Percentiles rank a stretch among this genome's conserved stretches.
These are phyloP conservation scores for Juncus effusus DNA, from an alignment of 176 grass and related monocot species.

Conservation along the genomic window DNA sequence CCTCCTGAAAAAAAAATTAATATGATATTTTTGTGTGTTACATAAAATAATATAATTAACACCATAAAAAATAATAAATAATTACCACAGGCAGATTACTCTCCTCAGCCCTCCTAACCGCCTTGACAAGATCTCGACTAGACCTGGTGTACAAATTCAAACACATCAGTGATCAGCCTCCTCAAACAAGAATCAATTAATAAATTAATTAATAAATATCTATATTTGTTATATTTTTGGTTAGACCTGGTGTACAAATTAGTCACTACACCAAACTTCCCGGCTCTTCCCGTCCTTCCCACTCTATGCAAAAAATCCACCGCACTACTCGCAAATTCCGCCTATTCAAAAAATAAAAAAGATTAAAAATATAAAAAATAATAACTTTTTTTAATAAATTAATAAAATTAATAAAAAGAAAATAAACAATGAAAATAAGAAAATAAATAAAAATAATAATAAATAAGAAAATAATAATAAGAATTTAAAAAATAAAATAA, in stretches of 20 bases:
- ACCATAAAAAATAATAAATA: not conserved
- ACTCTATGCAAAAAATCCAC: constrained; percentile 98
- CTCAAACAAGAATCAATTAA: too few relatives aligned
- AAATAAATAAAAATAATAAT: not conserved
- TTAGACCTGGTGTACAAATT: constrained; percentile 74
- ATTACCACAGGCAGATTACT: constrained; percentile 72
- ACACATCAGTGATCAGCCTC: too few relatives aligned
- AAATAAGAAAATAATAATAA: constrained; percentile 4
- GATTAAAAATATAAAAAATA: constrained; percentile 4
- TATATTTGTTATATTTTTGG: constrained; percentile 27
- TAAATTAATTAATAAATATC: too few relatives aligned
- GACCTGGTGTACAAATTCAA: constrained; percentile 36
- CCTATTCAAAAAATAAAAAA: constrained; percentile 36
- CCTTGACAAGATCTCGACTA: constrained; percentile 68
- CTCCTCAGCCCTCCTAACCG: constrained; percentile 72
- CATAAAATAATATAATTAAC: not conserved
- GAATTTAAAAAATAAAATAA: not conserved
- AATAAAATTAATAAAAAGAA: not conserved
- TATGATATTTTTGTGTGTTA: not conserved
- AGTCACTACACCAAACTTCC: constrained; percentile 75
- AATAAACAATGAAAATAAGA: not conserved
- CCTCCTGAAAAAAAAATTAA: constrained; percentile 41
- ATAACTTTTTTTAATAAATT: not conserved
- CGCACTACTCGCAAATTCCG: constrained; percentile 88
- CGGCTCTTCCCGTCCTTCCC: constrained; percentile 84